Conservation (phyloP, 371 early-diverging fungal genomes). For the Mortierella sp. region DNA sequence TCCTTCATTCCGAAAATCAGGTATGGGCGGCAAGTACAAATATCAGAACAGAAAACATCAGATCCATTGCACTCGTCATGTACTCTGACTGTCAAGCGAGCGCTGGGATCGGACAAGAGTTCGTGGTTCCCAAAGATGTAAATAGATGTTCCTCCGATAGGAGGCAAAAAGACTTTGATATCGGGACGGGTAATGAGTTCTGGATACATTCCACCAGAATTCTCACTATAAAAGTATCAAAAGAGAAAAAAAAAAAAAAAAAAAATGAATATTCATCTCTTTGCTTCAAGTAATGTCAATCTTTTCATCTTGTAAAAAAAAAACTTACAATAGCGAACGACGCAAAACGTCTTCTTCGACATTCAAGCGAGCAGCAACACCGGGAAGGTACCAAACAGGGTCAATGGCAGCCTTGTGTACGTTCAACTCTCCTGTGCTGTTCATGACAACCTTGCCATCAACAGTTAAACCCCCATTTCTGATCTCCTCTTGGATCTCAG, state of each 20-base stretch:
- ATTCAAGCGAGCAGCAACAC: slow-evolving; percentile 91
- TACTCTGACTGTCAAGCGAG: slow-evolving; percentile 89
- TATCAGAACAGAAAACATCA: slow-evolving; percentile 95
- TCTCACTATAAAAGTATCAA: slow-evolving; percentile 60
- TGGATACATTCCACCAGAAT: slow-evolving; percentile 96
- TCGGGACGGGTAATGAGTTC: slow-evolving; percentile 96
- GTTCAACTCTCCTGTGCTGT: slow-evolving; percentile 84
- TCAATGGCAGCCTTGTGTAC: slow-evolving; percentile 96
- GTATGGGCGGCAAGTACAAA: slow-evolving; percentile 96
- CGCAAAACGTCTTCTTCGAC: slow-evolving; percentile 89
- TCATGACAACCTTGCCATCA: slow-evolving; percentile 89
- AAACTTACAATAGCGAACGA: slow-evolving; percentile 78
- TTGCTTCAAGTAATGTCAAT: not conserved
- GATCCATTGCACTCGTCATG: slow-evolving; percentile 96
- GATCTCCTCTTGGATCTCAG: slow-evolving; percentile 89
- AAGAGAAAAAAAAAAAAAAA: slow-evolving; percentile 29
- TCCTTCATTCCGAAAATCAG: slow-evolving; percentile 95
- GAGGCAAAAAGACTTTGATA: slow-evolving; percentile 94
- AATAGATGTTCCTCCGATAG: slow-evolving; percentile 94
- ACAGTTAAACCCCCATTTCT: slow-evolving; percentile 71
- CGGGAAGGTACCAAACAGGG: slow-evolving; percentile 97
- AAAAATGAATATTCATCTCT: no score
- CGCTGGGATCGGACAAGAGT: slow-evolving; percentile 84
- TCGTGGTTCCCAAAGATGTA: slow-evolving; percentile 95
- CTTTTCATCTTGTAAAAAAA: no score